Conservation (phyloP, 2,329 filamentous ascomycete genomes). For the Chrysoporthe cubensis region DNA sequence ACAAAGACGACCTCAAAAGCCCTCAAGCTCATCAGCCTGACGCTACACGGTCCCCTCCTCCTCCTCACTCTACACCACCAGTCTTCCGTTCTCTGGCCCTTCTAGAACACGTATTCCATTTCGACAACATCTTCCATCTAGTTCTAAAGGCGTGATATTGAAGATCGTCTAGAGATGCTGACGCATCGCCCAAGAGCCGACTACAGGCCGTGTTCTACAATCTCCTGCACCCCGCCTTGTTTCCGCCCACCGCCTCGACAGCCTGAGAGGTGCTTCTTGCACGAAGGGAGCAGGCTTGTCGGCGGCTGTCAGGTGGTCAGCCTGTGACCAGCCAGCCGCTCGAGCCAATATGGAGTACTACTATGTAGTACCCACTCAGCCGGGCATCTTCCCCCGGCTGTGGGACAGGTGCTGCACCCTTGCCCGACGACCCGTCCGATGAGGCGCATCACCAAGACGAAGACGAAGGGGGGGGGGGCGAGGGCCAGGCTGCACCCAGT, state of each 20-base stretch:
- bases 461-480: neutral
- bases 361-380: neutral
- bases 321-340: neutral
- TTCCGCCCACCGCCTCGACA: neutral
- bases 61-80: neutral
- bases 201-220: no score
- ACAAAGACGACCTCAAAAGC: no score
- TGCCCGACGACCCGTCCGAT: neutral
- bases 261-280: neutral
- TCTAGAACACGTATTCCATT: neutral
- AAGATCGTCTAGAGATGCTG: neutral
- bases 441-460: neutral
- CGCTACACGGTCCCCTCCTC: no score
- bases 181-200: neutral
- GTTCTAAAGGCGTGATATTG: neutral
- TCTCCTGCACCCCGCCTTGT: neutral
- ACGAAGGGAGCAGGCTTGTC: neutral
- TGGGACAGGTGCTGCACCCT: neutral
- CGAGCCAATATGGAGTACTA: neutral
- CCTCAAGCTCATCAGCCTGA: no score
- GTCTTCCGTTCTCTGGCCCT: neutral
- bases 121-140: neutral
- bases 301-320: neutral
- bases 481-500: neutral
- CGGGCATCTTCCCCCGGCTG: neutral